Conservation (phyloP, 257 asterid genomes). For the Plantago ovata region DNA sequence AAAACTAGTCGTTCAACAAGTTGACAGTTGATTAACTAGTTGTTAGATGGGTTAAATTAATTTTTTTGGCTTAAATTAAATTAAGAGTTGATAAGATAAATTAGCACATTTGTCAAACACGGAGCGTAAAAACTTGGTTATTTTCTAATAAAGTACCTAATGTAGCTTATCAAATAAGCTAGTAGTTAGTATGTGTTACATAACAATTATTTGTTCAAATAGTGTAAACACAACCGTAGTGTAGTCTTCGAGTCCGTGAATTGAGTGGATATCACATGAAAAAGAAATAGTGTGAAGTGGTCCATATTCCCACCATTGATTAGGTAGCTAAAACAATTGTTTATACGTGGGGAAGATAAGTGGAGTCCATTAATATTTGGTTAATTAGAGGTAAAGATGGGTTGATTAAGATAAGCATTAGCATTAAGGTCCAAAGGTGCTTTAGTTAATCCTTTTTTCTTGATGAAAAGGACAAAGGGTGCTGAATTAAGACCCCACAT, state of each 20-base stretch:
- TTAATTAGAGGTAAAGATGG: conserved; percentile 16
- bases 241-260: conserved; percentile 20
- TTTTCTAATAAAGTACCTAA: too few species aligned
- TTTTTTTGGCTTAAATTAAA: too few species aligned
- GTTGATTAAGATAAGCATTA: conserved; percentile 37
- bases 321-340: conserved; percentile 31
- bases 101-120: too few species aligned
- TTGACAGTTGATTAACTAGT: too few species aligned
- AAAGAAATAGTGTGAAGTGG: conserved; percentile 32
- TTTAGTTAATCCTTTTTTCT: conserved; percentile 16
- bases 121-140: too few species aligned
- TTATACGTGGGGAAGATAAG: conserved; percentile 25
- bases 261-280: conserved; percentile 36
- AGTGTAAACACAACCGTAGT: too few species aligned
- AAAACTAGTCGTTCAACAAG: too few species aligned
- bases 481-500: conserved; percentile 13
- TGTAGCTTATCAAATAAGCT: too few species aligned
- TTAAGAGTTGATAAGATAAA: too few species aligned
- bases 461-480: conserved; percentile 3
- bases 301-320: conserved; percentile 32
- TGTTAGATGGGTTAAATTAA: too few species aligned
- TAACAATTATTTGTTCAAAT: too few species aligned
- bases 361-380: conserved; percentile 22
- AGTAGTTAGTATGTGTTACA: too few species aligned
- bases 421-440: conserved; percentile 24